These are phyloP conservation scores for Wickerhamomyces ciferrii DNA, from an alignment of 805 yeast genomes.

Conservation along the genomic window DNA sequence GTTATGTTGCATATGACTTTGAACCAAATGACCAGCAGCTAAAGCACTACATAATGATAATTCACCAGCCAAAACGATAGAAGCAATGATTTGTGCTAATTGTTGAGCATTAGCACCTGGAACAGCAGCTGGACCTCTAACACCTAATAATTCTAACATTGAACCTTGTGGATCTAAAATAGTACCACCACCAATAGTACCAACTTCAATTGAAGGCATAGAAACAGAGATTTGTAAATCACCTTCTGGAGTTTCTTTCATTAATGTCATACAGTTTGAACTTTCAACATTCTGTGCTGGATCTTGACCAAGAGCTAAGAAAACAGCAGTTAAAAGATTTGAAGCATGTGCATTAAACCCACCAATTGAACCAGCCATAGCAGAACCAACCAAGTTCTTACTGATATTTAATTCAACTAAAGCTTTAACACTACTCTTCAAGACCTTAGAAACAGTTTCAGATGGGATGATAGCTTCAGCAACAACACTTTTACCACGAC, in stretches of 20 bases:
- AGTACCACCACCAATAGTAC: conserved; percentile 99
- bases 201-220: conserved; percentile 98
- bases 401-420: conserved; percentile 83
- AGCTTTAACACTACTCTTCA: conserved; percentile 90
- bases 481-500: conserved; percentile 96
- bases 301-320: conserved; percentile 95
- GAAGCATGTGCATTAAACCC: conserved; percentile 99
- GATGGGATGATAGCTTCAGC: conserved; percentile 92
- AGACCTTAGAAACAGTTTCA: conserved; percentile 70
- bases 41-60: conserved; percentile 91
- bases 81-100: conserved; percentile 87
- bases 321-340: conserved; percentile 91
- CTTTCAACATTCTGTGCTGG: conserved; percentile 99
- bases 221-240: conserved; percentile 91
- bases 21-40: conserved; percentile 98
- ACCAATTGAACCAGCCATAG: conserved; percentile 98
- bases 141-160: conserved; percentile 91
- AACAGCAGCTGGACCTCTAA: conserved; percentile 86
- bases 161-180: conserved; percentile 95
- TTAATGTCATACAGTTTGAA: conserved; percentile 93
- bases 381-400: conserved; percentile 92
- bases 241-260: conserved; percentile 74
- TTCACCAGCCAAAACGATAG: conserved; percentile 95
- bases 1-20: conserved; percentile 95
- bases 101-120: conserved; percentile 96